These are phyloP conservation scores for Astrothelium macrocarpum DNA, from an alignment of 495 filamentous ascomycete species.

Conservation along the genomic window DNA sequence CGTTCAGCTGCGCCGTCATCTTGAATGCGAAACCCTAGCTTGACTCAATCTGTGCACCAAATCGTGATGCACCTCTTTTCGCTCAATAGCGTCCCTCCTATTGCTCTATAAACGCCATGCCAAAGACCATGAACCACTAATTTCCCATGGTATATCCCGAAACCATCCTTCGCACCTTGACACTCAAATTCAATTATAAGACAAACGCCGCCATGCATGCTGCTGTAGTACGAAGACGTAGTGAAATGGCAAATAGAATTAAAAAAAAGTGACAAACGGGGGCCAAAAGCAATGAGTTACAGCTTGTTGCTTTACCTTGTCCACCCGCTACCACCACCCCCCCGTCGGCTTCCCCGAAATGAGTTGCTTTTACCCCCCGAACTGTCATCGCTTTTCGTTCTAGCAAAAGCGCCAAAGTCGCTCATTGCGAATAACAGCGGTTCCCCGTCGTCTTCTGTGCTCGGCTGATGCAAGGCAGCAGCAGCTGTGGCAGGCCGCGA, in stretches of 20 bases:
- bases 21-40: not conserved
- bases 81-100: not conserved
- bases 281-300: not conserved
- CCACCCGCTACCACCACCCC: not conserved
- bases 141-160: not conserved
- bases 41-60: not conserved
- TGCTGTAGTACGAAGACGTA: conserved; percentile 3
- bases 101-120: not conserved
- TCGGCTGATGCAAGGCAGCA: not conserved
- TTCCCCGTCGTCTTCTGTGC: conserved; percentile 54
- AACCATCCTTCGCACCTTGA: not conserved
- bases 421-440: conserved; percentile 82
- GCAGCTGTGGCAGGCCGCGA: conserved; percentile 19
- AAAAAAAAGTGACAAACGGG: not conserved
- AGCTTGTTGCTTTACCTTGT: not conserved
- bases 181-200: not conserved
- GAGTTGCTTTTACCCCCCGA: not conserved
- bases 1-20: not conserved
- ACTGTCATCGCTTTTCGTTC: not conserved
- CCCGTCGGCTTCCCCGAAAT: not conserved
- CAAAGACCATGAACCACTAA: not conserved
- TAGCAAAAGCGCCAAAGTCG: conserved; percentile 45
- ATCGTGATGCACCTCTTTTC: not conserved
- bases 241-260: not conserved
- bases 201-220: not conserved